A percentile compares a stretch with the other conserved stretches of the same genome.
Conservation (phyloP, 768 basidiomycete genomes). For the Hydnomerulius pinastri region DNA sequence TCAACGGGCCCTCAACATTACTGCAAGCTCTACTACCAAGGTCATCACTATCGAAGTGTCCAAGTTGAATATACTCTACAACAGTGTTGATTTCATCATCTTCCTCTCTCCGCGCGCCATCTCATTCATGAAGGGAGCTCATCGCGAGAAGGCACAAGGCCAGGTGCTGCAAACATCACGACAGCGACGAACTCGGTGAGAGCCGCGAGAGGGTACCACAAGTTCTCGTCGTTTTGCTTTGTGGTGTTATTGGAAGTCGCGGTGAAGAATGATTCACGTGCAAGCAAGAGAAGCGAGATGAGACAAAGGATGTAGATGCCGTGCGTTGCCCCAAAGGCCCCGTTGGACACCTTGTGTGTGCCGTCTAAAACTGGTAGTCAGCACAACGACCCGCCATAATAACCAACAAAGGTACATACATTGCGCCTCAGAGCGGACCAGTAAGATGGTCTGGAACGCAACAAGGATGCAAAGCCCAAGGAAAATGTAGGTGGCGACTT, state of each 20-base stretch:
- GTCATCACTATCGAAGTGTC: not conserved
- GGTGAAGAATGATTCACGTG: constrained; percentile 33
- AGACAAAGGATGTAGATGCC: constrained; percentile 27
- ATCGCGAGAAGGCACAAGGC: constrained; percentile 33
- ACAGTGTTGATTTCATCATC: not conserved
- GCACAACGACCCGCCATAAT: too few relatives aligned
- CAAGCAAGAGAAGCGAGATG: constrained; percentile 28
- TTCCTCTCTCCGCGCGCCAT: too few relatives aligned
- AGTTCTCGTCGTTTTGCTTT: constrained; percentile 29
- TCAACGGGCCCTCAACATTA: not conserved
- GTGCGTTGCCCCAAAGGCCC: constrained; percentile 20
- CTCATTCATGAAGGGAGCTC: constrained; percentile 22
- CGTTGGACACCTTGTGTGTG: constrained; percentile 16
- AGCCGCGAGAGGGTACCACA: constrained; percentile 37
- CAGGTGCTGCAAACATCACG: constrained; percentile 31
- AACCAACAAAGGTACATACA: too few relatives aligned
- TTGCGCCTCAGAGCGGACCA: constrained; percentile 14
- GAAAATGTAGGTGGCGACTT: constrained; percentile 28
- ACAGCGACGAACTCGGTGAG: constrained; percentile 34
- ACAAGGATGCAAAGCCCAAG: constrained; percentile 28
- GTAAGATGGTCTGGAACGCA: constrained; percentile 25
- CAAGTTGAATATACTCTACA: not conserved
- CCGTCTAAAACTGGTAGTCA: too few relatives aligned
- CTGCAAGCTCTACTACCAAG: not conserved
- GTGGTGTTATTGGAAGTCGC: constrained; percentile 19